These are phyloP conservation scores for Lentinula sp. DNA, from an alignment of 768 basidiomycete species.

Conservation along the genomic window DNA sequence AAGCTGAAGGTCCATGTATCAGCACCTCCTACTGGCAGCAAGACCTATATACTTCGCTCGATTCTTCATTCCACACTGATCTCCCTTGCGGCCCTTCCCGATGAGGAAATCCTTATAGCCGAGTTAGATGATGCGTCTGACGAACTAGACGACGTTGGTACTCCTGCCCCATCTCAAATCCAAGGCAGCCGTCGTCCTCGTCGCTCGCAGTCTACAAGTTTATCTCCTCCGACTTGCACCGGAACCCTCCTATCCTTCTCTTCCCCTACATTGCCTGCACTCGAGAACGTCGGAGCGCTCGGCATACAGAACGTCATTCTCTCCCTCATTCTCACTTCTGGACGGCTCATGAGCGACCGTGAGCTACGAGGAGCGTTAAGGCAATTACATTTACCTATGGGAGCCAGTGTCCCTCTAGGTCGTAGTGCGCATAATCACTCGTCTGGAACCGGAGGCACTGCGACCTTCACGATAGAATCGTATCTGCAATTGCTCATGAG, in stretches of 20 bases:
- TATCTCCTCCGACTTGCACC: conserved; percentile 29
- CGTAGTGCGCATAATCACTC: conserved; percentile 20
- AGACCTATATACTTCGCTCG: conserved; percentile 82
- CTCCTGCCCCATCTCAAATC: background rate
- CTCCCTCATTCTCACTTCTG: conserved; percentile 77
- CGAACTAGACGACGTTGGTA: conserved; percentile 41
- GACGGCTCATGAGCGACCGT: conserved; percentile 73
- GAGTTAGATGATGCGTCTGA: conserved; percentile 42
- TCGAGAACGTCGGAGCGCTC: conserved; percentile 60
- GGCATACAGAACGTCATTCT: conserved; percentile 82
- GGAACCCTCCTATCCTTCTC: conserved; percentile 77
- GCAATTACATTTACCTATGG: conserved; percentile 55
- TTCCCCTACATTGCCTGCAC: conserved; percentile 14
- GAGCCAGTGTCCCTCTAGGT: conserved; percentile 43
- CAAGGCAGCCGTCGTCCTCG: background rate
- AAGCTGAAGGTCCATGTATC: background rate
- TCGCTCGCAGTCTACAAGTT: conserved; percentile 6
- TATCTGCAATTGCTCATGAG: conserved; percentile 60
- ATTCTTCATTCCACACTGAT: conserved; percentile 57
- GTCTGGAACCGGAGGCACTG: background rate
- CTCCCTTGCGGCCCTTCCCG: conserved; percentile 48
- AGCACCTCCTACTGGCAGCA: conserved; percentile 59
- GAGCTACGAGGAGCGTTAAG: conserved; percentile 65
- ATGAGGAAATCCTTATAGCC: conserved; percentile 46
- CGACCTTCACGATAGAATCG: conserved; percentile 47